Evolutionary conservation across 371 early-diverging fungal genomes (phyloP), one percentile per base, ranked within the genome.

Genomic region (Mucor mucedo): DNA sequence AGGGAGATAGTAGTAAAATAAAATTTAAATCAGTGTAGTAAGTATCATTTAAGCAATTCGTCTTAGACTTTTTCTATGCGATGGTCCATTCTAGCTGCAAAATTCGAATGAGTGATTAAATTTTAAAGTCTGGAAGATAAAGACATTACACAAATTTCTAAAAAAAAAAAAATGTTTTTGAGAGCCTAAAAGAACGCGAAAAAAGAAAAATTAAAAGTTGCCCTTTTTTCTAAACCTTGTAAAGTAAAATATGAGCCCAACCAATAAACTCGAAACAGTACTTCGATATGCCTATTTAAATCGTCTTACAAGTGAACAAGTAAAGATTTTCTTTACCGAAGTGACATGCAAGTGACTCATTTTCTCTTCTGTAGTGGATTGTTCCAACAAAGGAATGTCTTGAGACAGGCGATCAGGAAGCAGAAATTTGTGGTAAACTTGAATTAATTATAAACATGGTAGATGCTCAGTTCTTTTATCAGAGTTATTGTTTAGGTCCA

Each of bases 321-420:
- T 65, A 32, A 45, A 33, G 33, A 27, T 4, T 35, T 4, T 35
- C 8, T 8, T 8, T 1, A 38, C 14, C 3, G 30, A 45, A 41
- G 30, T 21, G 21, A 21, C 21, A 21, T 21, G 21, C 9, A 48
- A 32, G n/a, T 45, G 2, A 16, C 35, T 8, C 13, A 14, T 21
- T 39, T 30, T 30, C 33, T 48, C 35, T 60, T 4, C 44, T 29
- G 21, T 57, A 76, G 79, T 81, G 79, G 79, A 69, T 72, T 52
- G 65, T 65, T 52, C 78, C 76, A 29, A 76, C 73, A 33, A 63
- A 62, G 54, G 75, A 76, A 63, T 78, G 71, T 56, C 47, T 70
- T n/a, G 55, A 68, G 61, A 54, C 59, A 45, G 61, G 66, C 14
- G 47, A 70, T 14, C 44, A 54, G 8, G 58, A 55, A 21, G 33